These are phyloP conservation scores for Metschnikowia peoriensis DNA, from an alignment of 805 yeast species.

Conservation along the genomic window DNA sequence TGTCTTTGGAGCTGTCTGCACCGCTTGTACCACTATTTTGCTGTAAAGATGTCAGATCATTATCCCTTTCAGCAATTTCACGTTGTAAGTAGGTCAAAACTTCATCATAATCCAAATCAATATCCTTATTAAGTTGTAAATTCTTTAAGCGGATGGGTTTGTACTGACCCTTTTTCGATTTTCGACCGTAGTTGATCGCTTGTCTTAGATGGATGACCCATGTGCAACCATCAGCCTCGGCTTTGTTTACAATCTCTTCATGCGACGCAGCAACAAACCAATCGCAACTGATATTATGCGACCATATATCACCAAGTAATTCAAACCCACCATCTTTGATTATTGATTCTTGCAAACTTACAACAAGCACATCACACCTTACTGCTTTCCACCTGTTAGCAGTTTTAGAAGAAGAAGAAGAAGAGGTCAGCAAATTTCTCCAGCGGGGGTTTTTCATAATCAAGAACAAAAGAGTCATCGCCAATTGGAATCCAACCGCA, in stretches of 20 bases:
- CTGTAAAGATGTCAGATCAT: conserved; percentile 12
- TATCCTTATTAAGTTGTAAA: conserved; percentile 56
- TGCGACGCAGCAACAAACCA: conserved; percentile 30
- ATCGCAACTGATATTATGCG: conserved; percentile 76
- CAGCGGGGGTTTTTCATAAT: conserved; percentile 30
- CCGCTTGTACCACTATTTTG: neutral
- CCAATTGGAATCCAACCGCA: conserved; percentile 87
- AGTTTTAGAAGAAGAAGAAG: conserved; percentile 40
- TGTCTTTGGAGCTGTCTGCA: conserved; percentile 1
- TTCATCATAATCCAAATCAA: conserved; percentile 73
- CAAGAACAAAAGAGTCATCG: conserved; percentile 44
- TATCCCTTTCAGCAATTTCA: conserved; percentile 26
- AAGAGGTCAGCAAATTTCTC: conserved; percentile 1
- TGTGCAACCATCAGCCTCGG: conserved; percentile 66
- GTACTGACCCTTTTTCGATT: conserved; percentile 40
- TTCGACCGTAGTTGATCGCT: conserved; percentile 43
- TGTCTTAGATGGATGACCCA: conserved; percentile 81
- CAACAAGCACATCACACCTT: conserved; percentile 82
- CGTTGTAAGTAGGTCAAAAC: conserved; percentile 36
- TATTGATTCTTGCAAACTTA: conserved; percentile 59
- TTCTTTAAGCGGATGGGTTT: conserved; percentile 78
- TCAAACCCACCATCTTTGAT: conserved; percentile 63
- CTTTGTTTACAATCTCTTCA: conserved; percentile 67
- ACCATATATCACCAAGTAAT: conserved; percentile 68
- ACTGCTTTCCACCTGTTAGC: conserved; percentile 35